phyloP scores from a whole-genome alignment of 108 stramenopile species.

The Skeletonema potamos region DNA sequence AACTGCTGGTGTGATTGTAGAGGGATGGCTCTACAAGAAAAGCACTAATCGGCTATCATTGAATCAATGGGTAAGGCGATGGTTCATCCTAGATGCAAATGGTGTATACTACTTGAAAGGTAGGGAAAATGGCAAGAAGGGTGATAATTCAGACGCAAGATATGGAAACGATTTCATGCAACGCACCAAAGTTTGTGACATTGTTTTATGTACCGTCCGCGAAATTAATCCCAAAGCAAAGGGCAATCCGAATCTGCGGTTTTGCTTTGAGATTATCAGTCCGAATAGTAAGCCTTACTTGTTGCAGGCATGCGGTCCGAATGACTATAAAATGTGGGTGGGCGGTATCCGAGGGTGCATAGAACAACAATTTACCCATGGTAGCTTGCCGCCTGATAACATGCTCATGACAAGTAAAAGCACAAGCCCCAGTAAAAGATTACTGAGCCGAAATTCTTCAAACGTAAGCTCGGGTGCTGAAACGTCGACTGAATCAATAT shows the following conservation, averaged over 20 bases:
- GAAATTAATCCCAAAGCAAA: constrained; percentile 72
- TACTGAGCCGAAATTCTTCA: background rate
- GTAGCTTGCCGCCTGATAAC: constrained; percentile 53
- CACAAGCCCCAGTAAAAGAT: constrained; percentile 19
- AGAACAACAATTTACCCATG: constrained; percentile 72
- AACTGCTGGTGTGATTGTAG: constrained; percentile 72
- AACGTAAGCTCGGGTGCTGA: constrained; percentile 2
- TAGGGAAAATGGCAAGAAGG: constrained; percentile 48
- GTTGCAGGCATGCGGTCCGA: constrained; percentile 89
- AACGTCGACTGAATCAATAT: constrained; percentile 44
- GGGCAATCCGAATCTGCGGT: constrained; percentile 56
- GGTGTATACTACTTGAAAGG: constrained; percentile 81
- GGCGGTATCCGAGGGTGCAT: constrained; percentile 75
- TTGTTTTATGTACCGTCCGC: constrained; percentile 89
- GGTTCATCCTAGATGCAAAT: constrained; percentile 86
- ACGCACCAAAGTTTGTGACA: constrained; percentile 88
- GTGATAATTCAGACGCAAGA: constrained; percentile 22
- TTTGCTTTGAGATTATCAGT: constrained; percentile 92
- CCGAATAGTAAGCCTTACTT: constrained; percentile 84
- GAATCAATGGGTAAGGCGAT: constrained; percentile 74
- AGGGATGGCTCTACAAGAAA: constrained; percentile 91
- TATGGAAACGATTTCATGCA: constrained; percentile 46
- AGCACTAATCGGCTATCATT: constrained; percentile 60
- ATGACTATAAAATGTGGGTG: constrained; percentile 87
- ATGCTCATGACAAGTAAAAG: constrained; percentile 29